Conservation (phyloP, 2,329 filamentous ascomycete species). For the Alternaria longipes region DNA sequence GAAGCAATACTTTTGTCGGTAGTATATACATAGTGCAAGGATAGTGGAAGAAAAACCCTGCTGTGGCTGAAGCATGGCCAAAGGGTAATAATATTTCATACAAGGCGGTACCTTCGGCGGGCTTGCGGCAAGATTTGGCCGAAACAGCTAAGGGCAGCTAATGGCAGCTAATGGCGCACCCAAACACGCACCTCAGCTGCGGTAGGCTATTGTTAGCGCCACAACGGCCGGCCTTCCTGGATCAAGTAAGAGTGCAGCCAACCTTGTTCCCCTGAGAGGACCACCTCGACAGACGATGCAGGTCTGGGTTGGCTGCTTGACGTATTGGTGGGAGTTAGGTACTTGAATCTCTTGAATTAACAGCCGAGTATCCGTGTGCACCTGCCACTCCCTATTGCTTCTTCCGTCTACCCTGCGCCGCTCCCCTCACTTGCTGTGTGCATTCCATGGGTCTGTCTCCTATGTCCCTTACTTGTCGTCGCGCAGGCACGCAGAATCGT, state of each 20-base stretch:
- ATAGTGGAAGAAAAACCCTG: background rate
- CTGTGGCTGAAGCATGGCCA: constrained; percentile 21
- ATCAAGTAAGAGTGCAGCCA: constrained; percentile 15
- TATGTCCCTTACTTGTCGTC: constrained; percentile 28
- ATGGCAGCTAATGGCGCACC: background rate
- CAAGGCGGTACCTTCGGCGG: background rate
- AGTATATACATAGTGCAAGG: background rate
- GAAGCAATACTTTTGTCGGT: background rate
- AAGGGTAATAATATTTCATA: constrained; percentile 1
- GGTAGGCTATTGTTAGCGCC: constrained; percentile 20
- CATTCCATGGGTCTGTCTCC: constrained; percentile 17
- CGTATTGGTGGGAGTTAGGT: constrained; percentile 22
- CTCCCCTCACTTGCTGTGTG: constrained; percentile 20
- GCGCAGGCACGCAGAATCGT: constrained; percentile 32
- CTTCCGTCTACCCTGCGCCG: constrained; percentile 6
- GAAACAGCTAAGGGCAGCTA: background rate
- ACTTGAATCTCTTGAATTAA: constrained; percentile 22
- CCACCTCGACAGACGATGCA: constrained; percentile 13
- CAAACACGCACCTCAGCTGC: constrained; percentile 1
- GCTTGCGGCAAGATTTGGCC: background rate
- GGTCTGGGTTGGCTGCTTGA: constrained; percentile 11
- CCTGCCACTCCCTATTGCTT: constrained; percentile 28
- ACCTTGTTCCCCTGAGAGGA: constrained; percentile 18
- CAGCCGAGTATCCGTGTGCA: constrained; percentile 35
- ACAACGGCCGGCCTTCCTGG: constrained; percentile 10